phyloP scores from a whole-genome alignment of 192 early-diverging fungal species.

The Jimgerdemannia flammicorona region DNA sequence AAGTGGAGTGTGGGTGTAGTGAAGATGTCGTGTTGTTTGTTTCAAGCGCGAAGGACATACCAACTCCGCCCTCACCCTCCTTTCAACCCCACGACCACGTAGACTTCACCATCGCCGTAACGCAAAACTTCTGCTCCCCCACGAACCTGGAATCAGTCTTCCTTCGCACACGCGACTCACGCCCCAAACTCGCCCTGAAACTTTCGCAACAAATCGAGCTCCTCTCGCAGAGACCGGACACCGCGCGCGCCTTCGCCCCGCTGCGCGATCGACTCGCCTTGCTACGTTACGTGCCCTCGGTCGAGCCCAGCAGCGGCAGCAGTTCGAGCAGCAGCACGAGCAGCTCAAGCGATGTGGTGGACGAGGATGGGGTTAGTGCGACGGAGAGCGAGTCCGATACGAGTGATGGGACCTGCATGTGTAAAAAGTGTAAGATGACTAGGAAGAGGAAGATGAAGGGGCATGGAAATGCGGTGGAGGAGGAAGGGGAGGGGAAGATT shows the following conservation, averaged over 20 bases:
- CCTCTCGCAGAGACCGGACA: slow-evolving; percentile 28
- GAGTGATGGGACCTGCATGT: slow-evolving; percentile 53
- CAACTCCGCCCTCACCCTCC: not conserved
- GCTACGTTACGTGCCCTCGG: slow-evolving; percentile 36
- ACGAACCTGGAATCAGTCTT: slow-evolving; percentile 68
- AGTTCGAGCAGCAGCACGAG: slow-evolving; percentile 7
- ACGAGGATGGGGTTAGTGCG: slow-evolving; percentile 20
- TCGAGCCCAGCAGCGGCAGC: slow-evolving; percentile 40
- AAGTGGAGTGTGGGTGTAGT: not conserved
- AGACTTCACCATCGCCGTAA: slow-evolving; percentile 76
- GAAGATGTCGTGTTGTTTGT: not conserved
- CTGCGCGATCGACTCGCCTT: slow-evolving; percentile 36
- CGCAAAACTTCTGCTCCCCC: slow-evolving; percentile 74
- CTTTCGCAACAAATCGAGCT: slow-evolving; percentile 32
- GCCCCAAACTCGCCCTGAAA: slow-evolving; percentile 50
- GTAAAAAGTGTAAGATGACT: slow-evolving; percentile 53
- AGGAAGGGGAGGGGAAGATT: not conserved
- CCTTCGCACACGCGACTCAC: slow-evolving; percentile 53
- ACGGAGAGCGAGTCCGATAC: slow-evolving; percentile 45
- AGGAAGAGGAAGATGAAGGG: slow-evolving; percentile 27
- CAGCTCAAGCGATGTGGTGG: slow-evolving; percentile 4
- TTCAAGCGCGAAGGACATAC: not conserved
- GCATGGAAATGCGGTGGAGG: not conserved
- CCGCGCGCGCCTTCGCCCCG: slow-evolving; percentile 22
- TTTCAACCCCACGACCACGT: not conserved